These are phyloP conservation scores for Ophiostoma piceae DNA, from an alignment of 2,329 filamentous ascomycete genomes.

Conservation along the genomic window DNA sequence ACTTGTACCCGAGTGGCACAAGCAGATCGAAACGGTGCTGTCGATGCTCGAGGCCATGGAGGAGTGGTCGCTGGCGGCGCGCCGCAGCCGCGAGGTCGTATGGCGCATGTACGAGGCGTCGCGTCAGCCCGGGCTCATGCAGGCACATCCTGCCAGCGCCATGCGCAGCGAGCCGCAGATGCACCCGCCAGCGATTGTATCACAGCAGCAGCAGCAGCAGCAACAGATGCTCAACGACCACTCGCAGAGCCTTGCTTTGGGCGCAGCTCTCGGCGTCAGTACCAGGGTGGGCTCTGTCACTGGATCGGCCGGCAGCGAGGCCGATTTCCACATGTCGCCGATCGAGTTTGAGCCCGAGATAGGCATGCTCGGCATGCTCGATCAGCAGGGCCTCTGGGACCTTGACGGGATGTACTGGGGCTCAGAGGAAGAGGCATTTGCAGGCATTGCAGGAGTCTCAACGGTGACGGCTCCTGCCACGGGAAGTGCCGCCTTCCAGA, in stretches of 20 bases:
- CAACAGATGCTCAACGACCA: slow-evolving; percentile 36
- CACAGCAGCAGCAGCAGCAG: slow-evolving; percentile 20
- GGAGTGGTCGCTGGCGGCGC: slow-evolving; percentile 59
- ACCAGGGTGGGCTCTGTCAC: background rate
- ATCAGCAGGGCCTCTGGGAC: slow-evolving; percentile 52
- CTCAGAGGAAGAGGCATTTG: slow-evolving; percentile 33
- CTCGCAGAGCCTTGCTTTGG: slow-evolving; percentile 30
- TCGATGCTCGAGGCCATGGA: slow-evolving; percentile 59
- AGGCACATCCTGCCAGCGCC: slow-evolving; percentile 27
- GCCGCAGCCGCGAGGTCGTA: slow-evolving; percentile 58
- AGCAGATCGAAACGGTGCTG: slow-evolving; percentile 54
- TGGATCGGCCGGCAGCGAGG: background rate
- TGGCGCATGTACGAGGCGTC: slow-evolving; percentile 58
- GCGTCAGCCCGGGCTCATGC: slow-evolving; percentile 33
- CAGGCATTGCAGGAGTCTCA: background rate
- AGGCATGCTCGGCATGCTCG: slow-evolving; percentile 49
- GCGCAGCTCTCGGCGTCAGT: background rate
- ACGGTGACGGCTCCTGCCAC: background rate
- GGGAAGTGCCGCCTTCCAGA: background rate
- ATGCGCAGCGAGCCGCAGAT: slow-evolving; percentile 25
- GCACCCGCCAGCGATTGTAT: slow-evolving; percentile 22
- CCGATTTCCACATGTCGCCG: background rate
- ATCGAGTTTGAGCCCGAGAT: slow-evolving; percentile 45
- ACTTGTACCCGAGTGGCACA: slow-evolving; percentile 48
- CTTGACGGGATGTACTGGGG: slow-evolving; percentile 54